Conservation (phyloP, 495 filamentous ascomycete genomes). For the Neurospora intermedia region DNA sequence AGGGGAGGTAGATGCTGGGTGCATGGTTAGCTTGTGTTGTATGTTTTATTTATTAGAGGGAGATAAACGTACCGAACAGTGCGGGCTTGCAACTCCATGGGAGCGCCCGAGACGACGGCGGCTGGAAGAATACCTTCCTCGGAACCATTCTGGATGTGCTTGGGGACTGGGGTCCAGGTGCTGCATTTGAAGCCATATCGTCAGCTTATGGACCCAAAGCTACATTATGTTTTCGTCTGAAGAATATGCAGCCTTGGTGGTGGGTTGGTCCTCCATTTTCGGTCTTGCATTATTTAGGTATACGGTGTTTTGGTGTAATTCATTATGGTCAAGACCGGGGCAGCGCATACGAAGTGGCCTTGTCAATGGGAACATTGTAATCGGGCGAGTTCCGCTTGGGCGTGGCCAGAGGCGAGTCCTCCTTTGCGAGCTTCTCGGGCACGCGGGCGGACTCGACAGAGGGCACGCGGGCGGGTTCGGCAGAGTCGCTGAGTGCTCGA, state of each 20-base stretch:
- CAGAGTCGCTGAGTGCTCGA: constrained; percentile 30
- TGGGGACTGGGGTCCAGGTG: constrained; percentile 80
- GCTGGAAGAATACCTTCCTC: constrained; percentile 70
- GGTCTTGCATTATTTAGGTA: too few relatives aligned
- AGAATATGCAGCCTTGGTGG: too few relatives aligned
- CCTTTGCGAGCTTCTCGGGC: constrained; percentile 16
- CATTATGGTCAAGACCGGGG: neutral
- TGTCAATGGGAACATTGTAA: constrained; percentile 66
- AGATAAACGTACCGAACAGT: constrained; percentile 97
- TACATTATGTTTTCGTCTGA: too few relatives aligned
- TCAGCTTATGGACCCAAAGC: neutral
- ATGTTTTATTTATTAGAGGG: too few relatives aligned
- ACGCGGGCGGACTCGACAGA: constrained; percentile 20
- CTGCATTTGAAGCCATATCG: constrained; percentile 29
- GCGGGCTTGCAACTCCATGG: constrained; percentile 82
- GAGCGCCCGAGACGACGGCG: constrained; percentile 83
- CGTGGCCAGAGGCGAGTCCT: constrained; percentile 22
- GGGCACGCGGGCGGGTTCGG: constrained; percentile 16
- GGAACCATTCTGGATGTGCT: constrained; percentile 79
- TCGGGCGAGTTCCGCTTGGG: constrained; percentile 57
- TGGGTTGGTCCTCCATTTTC: too few relatives aligned
- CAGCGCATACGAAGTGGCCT: constrained; percentile 62
- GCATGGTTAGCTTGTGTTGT: neutral
- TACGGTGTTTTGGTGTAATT: neutral
- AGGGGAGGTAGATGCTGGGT: constrained; percentile 71